Percentiles rank a stretch among this genome's conserved stretches.
These are phyloP conservation scores for Austroboletus eburneus DNA, from an alignment of 768 basidiomycete species.

Conservation along the genomic window DNA sequence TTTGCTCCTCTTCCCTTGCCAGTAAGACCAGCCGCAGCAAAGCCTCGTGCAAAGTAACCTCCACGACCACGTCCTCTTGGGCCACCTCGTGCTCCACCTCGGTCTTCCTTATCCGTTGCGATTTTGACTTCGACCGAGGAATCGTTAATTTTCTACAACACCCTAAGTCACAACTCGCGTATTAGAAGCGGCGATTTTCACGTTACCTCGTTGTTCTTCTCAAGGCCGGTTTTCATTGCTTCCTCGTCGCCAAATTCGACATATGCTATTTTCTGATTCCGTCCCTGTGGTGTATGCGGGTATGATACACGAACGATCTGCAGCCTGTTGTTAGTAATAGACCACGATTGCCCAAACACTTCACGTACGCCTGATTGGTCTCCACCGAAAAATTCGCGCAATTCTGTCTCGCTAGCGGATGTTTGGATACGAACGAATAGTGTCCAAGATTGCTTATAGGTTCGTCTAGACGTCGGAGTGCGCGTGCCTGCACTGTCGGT, in stretches of 20 bases:
- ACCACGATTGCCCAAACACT: neutral
- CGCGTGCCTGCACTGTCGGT: slow-evolving; percentile 60
- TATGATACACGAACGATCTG: slow-evolving; percentile 70
- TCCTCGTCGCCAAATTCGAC: slow-evolving; percentile 90
- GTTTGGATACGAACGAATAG: slow-evolving; percentile 70
- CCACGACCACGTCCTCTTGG: slow-evolving; percentile 51
- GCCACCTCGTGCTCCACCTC: slow-evolving; percentile 42
- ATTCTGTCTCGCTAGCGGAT: slow-evolving; percentile 54
- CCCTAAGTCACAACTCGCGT: slow-evolving; percentile 6
- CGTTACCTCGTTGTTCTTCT: slow-evolving; percentile 65
- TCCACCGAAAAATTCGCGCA: slow-evolving; percentile 75
- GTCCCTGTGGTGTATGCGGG: slow-evolving; percentile 45
- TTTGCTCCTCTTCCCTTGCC: slow-evolving; percentile 28
- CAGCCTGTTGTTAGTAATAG: neutral
- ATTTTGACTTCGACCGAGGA: slow-evolving; percentile 62
- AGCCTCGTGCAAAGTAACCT: slow-evolving; percentile 55
- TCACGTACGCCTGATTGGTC: slow-evolving; percentile 60
- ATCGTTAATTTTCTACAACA: slow-evolving; percentile 64
- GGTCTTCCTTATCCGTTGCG: slow-evolving; percentile 55
- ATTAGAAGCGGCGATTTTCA: slow-evolving; percentile 12
- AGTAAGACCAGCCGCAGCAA: slow-evolving; percentile 67
- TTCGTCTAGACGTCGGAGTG: slow-evolving; percentile 66
- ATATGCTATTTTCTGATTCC: slow-evolving; percentile 64
- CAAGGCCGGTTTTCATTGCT: slow-evolving; percentile 74
- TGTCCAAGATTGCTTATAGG: slow-evolving; percentile 75